phyloP scores from a whole-genome alignment of 2,329 filamentous ascomycete species.

The Amauroascus verrucosus region DNA sequence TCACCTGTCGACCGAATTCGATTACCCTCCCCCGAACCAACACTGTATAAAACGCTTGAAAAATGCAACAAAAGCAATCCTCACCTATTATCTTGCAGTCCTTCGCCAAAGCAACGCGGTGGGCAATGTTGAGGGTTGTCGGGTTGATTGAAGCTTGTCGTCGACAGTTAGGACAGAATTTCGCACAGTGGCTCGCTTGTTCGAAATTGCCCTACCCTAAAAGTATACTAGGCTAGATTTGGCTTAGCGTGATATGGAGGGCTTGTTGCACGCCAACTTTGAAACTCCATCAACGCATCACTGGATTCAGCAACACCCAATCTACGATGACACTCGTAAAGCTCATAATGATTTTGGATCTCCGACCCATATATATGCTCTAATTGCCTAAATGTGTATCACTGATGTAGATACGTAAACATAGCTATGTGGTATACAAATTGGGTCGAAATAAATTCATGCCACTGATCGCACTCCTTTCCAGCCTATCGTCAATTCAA shows the following conservation, averaged over 20 bases:
- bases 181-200: conserved; percentile 39
- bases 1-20: neutral
- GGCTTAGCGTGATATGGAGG: conserved; percentile 17
- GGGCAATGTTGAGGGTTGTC: conserved; percentile 32
- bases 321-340: too few relatives aligned
- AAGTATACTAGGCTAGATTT: conserved; percentile 22
- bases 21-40: neutral
- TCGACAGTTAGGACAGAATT: conserved; percentile 31
- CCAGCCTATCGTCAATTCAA: conserved; percentile 26
- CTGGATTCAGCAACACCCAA: too few relatives aligned
- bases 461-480: neutral
- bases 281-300: neutral
- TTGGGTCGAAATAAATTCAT: neutral
- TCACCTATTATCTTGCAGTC: conserved; percentile 37
- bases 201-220: conserved; percentile 32
- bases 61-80: conserved; percentile 20
- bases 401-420: neutral
- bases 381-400: neutral
- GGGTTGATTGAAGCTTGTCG: conserved; percentile 33
- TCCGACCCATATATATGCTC: too few relatives aligned
- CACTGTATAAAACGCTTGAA: conserved; percentile 2
- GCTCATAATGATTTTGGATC: too few relatives aligned
- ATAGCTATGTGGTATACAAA: neutral
- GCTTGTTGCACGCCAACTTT: neutral
- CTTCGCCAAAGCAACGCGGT: conserved; percentile 36